phyloP scores from a whole-genome alignment of 139 green algal genomes.

The Klebsormidium nitens region DNA sequence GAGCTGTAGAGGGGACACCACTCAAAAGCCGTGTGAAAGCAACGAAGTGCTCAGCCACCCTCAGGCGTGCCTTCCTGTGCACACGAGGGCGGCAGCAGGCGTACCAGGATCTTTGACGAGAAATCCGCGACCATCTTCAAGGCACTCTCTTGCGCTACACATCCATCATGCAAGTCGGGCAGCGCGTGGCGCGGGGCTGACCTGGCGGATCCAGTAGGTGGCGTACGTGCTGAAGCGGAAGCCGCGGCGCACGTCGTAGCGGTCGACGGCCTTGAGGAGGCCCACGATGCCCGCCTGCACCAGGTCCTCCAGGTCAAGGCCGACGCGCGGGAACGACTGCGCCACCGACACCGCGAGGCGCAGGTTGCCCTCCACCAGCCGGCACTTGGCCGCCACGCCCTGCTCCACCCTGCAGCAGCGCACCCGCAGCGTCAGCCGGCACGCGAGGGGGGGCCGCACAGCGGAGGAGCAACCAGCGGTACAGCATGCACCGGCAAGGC shows the following conservation, averaged over 20 bases:
- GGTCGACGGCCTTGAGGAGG: conserved; percentile 70
- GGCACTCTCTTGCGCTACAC: not conserved
- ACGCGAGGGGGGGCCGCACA: not conserved
- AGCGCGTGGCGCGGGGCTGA: not conserved
- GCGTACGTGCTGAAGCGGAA: conserved; percentile 93
- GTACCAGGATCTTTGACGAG: too few species aligned
- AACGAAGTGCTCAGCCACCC: too few species aligned
- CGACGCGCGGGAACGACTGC: conserved; percentile 34
- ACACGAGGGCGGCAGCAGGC: too few species aligned
- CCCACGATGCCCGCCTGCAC: conserved; percentile 70
- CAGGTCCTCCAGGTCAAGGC: conserved; percentile 11
- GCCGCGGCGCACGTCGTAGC: conserved; percentile 72
- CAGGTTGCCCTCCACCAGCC: conserved; percentile 52
- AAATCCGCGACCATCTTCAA: not conserved
- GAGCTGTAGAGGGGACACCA: too few species aligned
- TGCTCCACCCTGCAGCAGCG: not conserved
- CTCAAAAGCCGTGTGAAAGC: too few species aligned
- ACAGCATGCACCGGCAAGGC: too few species aligned
- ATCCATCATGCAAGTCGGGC: not conserved
- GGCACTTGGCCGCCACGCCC: too few species aligned
- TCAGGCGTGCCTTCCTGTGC: too few species aligned
- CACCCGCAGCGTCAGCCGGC: not conserved
- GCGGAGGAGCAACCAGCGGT: too few species aligned
- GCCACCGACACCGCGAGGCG: conserved; percentile 41
- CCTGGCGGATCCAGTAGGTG: conserved; percentile 91